Conservation (phyloP, 805 yeast species). For the Cephaloascus albidus region DNA sequence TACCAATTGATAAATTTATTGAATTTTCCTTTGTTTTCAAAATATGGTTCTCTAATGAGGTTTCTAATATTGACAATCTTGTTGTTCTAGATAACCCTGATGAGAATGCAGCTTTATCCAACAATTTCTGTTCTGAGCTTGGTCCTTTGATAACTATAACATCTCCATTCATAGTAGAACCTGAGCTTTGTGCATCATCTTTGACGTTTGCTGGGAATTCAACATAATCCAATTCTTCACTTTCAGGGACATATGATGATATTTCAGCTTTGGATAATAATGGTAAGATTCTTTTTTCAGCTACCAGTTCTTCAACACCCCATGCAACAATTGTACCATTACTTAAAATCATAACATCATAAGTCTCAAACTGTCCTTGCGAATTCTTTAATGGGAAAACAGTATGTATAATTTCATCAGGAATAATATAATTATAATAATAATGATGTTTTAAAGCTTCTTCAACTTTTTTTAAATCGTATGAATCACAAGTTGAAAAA, state of each 20-base stretch:
- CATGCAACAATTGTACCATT: conserved; percentile 81
- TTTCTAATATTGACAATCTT: conserved; percentile 71
- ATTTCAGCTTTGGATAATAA: conserved; percentile 38
- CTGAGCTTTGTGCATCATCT: conserved; percentile 22
- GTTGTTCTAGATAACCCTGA: conserved; percentile 85
- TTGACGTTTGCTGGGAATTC: conserved; percentile 21
- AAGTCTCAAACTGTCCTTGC: conserved; percentile 11
- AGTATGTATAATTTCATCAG: conserved; percentile 60
- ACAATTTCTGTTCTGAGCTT: conserved; percentile 33
- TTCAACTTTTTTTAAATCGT: conserved; percentile 44
- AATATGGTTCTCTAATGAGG: conserved; percentile 62
- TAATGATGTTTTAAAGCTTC: conserved; percentile 22
- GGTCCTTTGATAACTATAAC: conserved; percentile 55
- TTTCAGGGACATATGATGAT: conserved; percentile 44
- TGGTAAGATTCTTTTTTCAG: conserved; percentile 40
- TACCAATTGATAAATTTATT: conserved; percentile 57
- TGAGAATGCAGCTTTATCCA: conserved; percentile 84
- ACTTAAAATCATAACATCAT: conserved; percentile 59
- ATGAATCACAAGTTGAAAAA: conserved; percentile 63
- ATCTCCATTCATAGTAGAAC: conserved; percentile 51
- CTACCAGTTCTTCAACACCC: conserved; percentile 57
- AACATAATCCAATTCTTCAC: conserved; percentile 82
- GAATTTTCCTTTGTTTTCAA: conserved; percentile 53
- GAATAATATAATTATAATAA: conserved; percentile 29
- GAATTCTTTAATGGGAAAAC: conserved; percentile 14